Conservation (phyloP, 352 stramenopile genomes). For the Ophiocytium majus region DNA sequence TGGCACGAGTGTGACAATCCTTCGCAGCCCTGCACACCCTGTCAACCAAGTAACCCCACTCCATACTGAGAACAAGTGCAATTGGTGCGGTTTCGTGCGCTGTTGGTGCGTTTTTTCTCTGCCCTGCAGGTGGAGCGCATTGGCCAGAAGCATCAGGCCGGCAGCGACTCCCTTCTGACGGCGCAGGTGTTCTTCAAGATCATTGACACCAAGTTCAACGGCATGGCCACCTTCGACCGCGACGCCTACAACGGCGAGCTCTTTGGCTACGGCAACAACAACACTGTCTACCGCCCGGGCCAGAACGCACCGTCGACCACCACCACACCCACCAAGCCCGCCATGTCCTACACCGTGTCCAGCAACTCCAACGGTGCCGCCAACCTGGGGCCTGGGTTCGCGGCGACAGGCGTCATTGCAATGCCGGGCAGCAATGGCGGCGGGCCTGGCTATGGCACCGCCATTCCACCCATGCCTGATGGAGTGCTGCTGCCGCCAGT, state of each 20-base stretch:
- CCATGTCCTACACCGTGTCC: background rate
- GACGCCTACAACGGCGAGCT: slow-evolving; percentile 52
- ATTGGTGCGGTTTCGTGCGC: no score
- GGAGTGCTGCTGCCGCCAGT: background rate
- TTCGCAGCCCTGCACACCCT: no score
- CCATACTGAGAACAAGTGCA: no score
- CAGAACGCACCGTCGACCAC: background rate
- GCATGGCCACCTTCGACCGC: slow-evolving; percentile 42
- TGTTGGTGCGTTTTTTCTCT: no score
- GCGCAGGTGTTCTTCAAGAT: slow-evolving; percentile 63
- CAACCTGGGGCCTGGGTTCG: background rate
- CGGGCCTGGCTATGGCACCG: background rate
- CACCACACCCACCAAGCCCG: background rate
- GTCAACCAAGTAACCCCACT: no score
- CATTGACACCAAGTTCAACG: slow-evolving; percentile 49
- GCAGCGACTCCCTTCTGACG: slow-evolving; percentile 94
- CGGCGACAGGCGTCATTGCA: background rate
- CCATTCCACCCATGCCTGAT: background rate
- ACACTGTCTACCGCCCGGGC: slow-evolving; percentile 24
- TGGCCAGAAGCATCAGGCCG: slow-evolving; percentile 98
- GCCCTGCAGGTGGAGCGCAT: slow-evolving; percentile 82
- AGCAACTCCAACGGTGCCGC: slow-evolving; percentile 17
- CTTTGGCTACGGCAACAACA: slow-evolving; percentile 57
- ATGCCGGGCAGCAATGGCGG: background rate
- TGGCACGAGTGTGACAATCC: no score